Conservation (phyloP, 129 eudicot genomes). For the Saussurea involucrata region DNA sequence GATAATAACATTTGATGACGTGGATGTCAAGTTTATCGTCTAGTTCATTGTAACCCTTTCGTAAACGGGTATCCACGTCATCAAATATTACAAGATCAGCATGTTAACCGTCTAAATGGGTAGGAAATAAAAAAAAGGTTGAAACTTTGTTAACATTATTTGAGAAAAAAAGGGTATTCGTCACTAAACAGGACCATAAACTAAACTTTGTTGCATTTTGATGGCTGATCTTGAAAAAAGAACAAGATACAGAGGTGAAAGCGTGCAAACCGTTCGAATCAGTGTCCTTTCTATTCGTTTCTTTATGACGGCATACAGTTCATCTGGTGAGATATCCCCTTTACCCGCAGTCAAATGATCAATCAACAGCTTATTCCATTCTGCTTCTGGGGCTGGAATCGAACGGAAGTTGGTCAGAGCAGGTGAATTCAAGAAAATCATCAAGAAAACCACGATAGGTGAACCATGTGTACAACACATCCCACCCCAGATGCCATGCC, state of each 20-base stretch:
- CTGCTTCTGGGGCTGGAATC: slow-evolving; percentile 77
- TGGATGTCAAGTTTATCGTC: neutral
- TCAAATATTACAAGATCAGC: neutral
- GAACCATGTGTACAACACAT: neutral
- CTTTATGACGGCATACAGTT: slow-evolving; percentile 65
- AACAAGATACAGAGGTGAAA: neutral
- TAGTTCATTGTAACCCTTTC: no score
- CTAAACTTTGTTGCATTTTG: neutral
- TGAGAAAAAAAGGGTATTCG: neutral
- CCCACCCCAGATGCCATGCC: neutral
- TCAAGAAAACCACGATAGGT: neutral
- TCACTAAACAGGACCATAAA: neutral
- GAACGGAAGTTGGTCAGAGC: neutral
- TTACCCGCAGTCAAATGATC: slow-evolving; percentile 63
- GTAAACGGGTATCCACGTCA: neutral
- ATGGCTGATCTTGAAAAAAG: neutral
- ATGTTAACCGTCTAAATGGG: neutral
- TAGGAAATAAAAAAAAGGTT: no score
- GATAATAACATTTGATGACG: neutral
- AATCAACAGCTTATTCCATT: slow-evolving; percentile 71
- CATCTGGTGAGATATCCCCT: slow-evolving; percentile 74
- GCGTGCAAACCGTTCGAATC: slow-evolving; percentile 71
- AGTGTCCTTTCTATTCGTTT: slow-evolving; percentile 87
- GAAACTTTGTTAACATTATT: neutral
- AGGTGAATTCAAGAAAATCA: neutral